These are phyloP conservation scores for Euptelea pleiosperma DNA, from an alignment of 164 flowering plant species.

Conservation along the genomic window DNA sequence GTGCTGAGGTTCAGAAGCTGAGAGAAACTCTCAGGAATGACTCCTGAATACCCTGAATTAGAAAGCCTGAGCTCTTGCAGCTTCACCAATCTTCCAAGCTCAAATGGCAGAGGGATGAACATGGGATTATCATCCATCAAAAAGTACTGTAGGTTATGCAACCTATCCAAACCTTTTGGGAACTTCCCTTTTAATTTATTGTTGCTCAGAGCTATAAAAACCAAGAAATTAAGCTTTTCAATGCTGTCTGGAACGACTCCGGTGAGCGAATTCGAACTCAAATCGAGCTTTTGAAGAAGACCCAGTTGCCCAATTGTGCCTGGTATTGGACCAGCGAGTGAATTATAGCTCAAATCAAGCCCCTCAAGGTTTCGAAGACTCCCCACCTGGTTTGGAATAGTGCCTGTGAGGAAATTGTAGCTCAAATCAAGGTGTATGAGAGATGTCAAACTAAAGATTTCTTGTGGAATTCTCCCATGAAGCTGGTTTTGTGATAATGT, in stretches of 20 bases:
- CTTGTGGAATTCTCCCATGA: constrained; percentile 45
- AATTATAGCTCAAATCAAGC: constrained; percentile 79
- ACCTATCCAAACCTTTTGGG: constrained; percentile 45
- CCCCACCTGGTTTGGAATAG: constrained; percentile 58
- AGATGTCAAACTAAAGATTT: constrained; percentile 38
- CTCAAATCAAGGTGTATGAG: constrained; percentile 76
- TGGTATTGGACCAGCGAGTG: constrained; percentile 57
- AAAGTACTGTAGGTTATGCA: constrained; percentile 67
- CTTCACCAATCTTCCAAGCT: constrained; percentile 49
- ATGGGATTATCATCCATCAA: constrained; percentile 84
- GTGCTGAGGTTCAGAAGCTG: constrained; percentile 57
- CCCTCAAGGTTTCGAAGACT: constrained; percentile 55
- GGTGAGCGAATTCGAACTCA: constrained; percentile 63
- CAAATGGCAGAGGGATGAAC: constrained; percentile 48
- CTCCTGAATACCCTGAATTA: constrained; percentile 61
- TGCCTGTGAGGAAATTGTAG: constrained; percentile 62
- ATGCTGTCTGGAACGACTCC: constrained; percentile 56
- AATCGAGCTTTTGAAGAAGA: constrained; percentile 75
- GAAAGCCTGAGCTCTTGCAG: constrained; percentile 81
- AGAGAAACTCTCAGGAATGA: constrained; percentile 48
- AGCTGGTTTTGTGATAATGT: constrained; percentile 75
- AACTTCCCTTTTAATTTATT: constrained; percentile 51
- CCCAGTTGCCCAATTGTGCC: constrained; percentile 54
- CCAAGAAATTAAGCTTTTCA: constrained; percentile 43
- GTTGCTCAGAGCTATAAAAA: constrained; percentile 68